Percentiles rank a stretch among this genome's conserved stretches.
Conservation (phyloP, 192 early-diverging fungal species). For the Rhizoclosmatium globosum region DNA sequence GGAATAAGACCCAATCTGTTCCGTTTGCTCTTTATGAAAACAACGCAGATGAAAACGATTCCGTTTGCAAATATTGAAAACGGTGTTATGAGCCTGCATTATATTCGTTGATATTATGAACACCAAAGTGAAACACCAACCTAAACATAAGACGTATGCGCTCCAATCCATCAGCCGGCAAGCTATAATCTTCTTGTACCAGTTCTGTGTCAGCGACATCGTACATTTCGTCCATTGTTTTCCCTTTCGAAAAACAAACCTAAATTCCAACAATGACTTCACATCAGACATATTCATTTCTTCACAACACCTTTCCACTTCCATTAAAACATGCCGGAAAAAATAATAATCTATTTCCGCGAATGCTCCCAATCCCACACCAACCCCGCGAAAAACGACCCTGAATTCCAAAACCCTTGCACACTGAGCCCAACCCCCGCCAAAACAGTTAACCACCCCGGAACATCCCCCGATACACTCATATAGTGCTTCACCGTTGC, state of each 20-base stretch:
- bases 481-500: background rate
- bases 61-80: background rate
- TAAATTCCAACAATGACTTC: background rate
- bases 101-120: background rate
- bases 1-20: background rate
- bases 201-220: too few relatives aligned
- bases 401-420: background rate
- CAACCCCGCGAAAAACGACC: background rate
- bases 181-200: background rate
- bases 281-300: background rate
- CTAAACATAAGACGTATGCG: background rate
- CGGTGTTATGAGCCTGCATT: background rate
- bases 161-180: background rate
- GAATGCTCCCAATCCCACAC: background rate
- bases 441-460: background rate
- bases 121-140: too few relatives aligned
- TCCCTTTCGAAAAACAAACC: too few relatives aligned
- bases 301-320: background rate
- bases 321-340: too few relatives aligned
- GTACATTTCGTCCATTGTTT: too few relatives aligned
- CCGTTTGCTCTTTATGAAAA: background rate
- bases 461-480: background rate
- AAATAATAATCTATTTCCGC: background rate
- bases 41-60: background rate
- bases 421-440: background rate